A percentile compares a stretch with the other conserved stretches of the same genome.
These are phyloP conservation scores for Chenopodium quinoa DNA, from an alignment of 148 eudicot species.

Conservation along the genomic window DNA sequence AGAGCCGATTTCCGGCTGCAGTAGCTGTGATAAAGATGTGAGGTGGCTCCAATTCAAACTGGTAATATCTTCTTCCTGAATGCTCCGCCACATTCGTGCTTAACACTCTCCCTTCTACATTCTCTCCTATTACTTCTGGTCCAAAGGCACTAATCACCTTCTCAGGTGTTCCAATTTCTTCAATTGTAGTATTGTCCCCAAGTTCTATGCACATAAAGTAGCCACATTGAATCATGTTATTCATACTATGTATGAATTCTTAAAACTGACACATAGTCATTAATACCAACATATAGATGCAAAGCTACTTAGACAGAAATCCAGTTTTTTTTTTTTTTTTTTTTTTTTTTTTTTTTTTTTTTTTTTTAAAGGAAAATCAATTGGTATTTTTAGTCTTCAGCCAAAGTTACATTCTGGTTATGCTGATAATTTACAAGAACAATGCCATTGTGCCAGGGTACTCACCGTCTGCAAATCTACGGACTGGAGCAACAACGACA, in stretches of 20 bases:
- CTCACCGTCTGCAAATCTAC: slow-evolving; percentile 80
- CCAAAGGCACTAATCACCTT: slow-evolving; percentile 91
- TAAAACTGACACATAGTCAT: neutral
- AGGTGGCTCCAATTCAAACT: slow-evolving; percentile 87
- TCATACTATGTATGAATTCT: neutral
- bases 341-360: no score
- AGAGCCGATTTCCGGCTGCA: slow-evolving; percentile 94
- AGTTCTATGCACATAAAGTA: slow-evolving; percentile 42
- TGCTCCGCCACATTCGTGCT: slow-evolving; percentile 73
- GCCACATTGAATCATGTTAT: neutral
- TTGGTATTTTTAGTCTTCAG: neutral
- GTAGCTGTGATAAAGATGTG: slow-evolving; percentile 87
- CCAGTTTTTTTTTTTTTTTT: neutral
- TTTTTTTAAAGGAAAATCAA: no score
- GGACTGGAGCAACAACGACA: slow-evolving; percentile 89
- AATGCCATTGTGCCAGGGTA: neutral
- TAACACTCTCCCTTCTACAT: slow-evolving; percentile 85
- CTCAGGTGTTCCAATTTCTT: slow-evolving; percentile 75
- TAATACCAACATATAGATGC: neutral
- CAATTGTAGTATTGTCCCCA: slow-evolving; percentile 69
- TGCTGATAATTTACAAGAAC: neutral
- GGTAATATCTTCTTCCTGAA: slow-evolving; percentile 83
- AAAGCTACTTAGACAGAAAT: neutral
- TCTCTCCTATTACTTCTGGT: slow-evolving; percentile 91
- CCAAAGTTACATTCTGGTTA: neutral